Percentiles rank a stretch among this genome's conserved stretches.
Conservation (phyloP, 345 rosid species). For the Heritiera fomes region DNA sequence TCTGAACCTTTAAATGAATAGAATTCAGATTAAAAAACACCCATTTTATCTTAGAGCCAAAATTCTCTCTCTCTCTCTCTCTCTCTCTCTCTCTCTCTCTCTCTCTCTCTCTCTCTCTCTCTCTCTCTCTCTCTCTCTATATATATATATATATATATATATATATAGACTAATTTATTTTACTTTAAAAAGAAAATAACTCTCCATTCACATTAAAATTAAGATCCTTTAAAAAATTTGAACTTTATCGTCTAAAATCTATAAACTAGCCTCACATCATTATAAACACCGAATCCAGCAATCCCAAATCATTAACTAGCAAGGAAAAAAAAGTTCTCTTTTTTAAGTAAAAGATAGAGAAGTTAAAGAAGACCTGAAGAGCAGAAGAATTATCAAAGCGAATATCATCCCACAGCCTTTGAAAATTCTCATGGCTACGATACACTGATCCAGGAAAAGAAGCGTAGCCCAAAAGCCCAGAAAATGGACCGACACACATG, state of each 20-base stretch:
- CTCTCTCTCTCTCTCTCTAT: too few species aligned
- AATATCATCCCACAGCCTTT: slow-evolving; percentile 69
- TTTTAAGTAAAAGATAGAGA: slow-evolving; percentile 7
- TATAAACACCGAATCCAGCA: slow-evolving; percentile 1
- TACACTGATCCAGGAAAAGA: slow-evolving; percentile 73
- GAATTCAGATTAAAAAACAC: slow-evolving; percentile 2
- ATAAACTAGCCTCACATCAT: not conserved
- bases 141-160: too few species aligned
- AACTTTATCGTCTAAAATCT: not conserved
- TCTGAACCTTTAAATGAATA: not conserved
- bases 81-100: too few species aligned
- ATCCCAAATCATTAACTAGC: not conserved
- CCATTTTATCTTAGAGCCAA: not conserved
- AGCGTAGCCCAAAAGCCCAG: slow-evolving; percentile 52
- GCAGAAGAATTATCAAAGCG: slow-evolving; percentile 64
- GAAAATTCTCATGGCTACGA: slow-evolving; percentile 73
- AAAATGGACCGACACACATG: slow-evolving; percentile 82
- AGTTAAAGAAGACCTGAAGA: slow-evolving; percentile 45
- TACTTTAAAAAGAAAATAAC: too few species aligned
- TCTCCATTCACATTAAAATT: not conserved
- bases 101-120: too few species aligned
- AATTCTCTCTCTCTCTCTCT: not conserved
- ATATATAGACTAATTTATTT: too few species aligned
- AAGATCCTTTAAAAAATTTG: not conserved
- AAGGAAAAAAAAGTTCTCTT: not conserved